Evolutionary conservation across 139 green algal genomes (phyloP), one percentile per base, ranked within the genome.

Genomic region (Chlamydomonas schloesseri): DNA sequence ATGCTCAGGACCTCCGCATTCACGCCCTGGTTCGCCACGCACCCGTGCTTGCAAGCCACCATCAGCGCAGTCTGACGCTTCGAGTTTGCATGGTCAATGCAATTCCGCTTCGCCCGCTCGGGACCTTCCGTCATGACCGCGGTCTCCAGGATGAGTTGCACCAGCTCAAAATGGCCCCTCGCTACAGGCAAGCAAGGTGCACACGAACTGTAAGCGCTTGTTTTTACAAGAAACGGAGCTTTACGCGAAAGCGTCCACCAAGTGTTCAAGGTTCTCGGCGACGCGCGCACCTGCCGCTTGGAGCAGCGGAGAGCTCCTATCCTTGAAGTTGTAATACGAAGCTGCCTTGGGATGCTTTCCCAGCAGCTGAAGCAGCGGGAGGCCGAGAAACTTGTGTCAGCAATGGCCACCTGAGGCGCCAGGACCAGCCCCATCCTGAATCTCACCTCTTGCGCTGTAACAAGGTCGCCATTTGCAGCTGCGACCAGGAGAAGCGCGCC

Each of bases 21-120:
- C n/a, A n/a, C n/a, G n/a, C n/a, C n/a, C n/a, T n/a, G n/a, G n/a
- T n/a, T n/a, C n/a, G n/a, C n/a, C 50, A 74, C 78, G 0, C n/a
- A 94, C 91, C 91, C 91, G 74, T 92, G 90, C 71, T 91, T 92
- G 87, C 88, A 94, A 3, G 91, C 91, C 13, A 92, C 86, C 58
- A 91, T 92, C 0, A 94, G 75, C 6, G 91, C 91, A 0, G 91
- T 89, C n/a, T 94, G 88, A 11, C 88, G 80, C 72, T 94, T 94
- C 0, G 73, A 37, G 79, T 92, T 94, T 14, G 87, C 73, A 55
- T 92, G 91, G 67, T 94, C 90, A 71, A 94, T 94, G 70, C 87
- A 92, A 15, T 69, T 57, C 36, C 78, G 73, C 72, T 91, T 92
- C 0, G 88, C 88, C 29, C 74, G 78, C 46, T 88, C 85, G 10